A percentile compares a stretch with the other conserved stretches of the same genome.
These are phyloP conservation scores for Umbelopsis vinacea DNA, from an alignment of 192 early-diverging fungal species.

Conservation along the genomic window DNA sequence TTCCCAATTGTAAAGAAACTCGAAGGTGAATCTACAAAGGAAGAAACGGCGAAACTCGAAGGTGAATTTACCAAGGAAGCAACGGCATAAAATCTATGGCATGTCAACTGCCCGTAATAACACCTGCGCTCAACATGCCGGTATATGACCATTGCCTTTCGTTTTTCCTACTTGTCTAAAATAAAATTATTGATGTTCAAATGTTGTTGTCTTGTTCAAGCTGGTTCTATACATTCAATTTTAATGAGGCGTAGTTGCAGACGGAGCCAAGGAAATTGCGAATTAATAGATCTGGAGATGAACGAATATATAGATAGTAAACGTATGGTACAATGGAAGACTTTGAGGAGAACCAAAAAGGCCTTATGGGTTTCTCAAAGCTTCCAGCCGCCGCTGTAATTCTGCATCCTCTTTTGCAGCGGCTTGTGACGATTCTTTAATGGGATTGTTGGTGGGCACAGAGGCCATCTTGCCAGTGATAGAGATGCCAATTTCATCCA, in stretches of 20 bases:
- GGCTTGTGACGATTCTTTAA: neutral
- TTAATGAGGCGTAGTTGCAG: too few relatives aligned
- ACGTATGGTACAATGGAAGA: neutral
- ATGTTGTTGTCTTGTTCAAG: too few relatives aligned
- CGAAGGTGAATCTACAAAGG: neutral
- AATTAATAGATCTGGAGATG: neutral
- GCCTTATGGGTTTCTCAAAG: neutral
- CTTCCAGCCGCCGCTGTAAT: conserved; percentile 17
- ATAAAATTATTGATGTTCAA: too few relatives aligned
- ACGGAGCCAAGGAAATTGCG: too few relatives aligned
- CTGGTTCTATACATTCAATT: too few relatives aligned
- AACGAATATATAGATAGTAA: neutral
- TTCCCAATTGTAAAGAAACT: neutral
- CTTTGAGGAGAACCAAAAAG: neutral
- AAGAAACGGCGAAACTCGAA: neutral
- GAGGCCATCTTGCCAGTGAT: conserved; percentile 30
- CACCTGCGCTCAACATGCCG: too few relatives aligned
- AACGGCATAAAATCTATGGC: neutral
- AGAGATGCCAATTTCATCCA: conserved; percentile 45
- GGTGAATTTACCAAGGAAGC: neutral
- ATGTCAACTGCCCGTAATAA: too few relatives aligned
- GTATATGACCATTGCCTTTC: too few relatives aligned
- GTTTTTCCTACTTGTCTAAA: too few relatives aligned
- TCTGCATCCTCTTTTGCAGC: neutral
- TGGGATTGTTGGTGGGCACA: conserved; percentile 3